A percentile compares a stretch with the other conserved stretches of the same genome.
Conservation (phyloP, 2,329 filamentous ascomycete species). For the Apiospora hydei region DNA sequence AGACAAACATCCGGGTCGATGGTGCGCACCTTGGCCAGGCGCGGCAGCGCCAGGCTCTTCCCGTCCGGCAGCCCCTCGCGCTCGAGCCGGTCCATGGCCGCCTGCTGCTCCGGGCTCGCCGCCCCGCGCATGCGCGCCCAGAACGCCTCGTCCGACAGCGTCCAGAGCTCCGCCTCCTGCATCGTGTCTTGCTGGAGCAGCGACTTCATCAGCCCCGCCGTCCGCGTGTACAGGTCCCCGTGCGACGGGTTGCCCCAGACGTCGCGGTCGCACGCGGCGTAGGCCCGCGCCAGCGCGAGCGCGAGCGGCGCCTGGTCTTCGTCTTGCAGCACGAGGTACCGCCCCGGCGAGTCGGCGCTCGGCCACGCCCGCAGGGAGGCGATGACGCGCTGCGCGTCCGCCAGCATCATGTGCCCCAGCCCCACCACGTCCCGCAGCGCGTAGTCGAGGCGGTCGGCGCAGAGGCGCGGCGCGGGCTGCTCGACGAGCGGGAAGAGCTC, state of each 20-base stretch:
- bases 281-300: constrained; percentile 42
- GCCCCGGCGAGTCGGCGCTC: constrained; percentile 31
- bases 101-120: constrained; percentile 29
- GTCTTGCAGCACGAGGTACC: constrained; percentile 44
- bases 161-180: constrained; percentile 43
- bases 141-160: constrained; percentile 44
- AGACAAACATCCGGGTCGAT: constrained; percentile 42
- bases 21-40: constrained; percentile 41
- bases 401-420: constrained; percentile 41
- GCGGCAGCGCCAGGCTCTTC: constrained; percentile 37
- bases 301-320: constrained; percentile 32
- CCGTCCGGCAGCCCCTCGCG: constrained; percentile 35
- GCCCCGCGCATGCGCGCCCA: constrained; percentile 41
- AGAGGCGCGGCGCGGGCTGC: constrained; percentile 46
- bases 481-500: constrained; percentile 48
- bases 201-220: constrained; percentile 42
- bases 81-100: constrained; percentile 35
- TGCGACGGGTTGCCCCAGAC: constrained; percentile 49
- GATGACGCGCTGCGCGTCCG: constrained; percentile 40
- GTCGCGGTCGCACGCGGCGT: constrained; percentile 43
- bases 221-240: constrained; percentile 43
- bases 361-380: constrained; percentile 41
- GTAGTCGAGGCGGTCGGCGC: constrained; percentile 50
- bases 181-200: constrained; percentile 34
- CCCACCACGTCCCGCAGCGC: constrained; percentile 45